Conservation (phyloP, 108 stramenopile species). For the Stephanodiscus minutulus region DNA sequence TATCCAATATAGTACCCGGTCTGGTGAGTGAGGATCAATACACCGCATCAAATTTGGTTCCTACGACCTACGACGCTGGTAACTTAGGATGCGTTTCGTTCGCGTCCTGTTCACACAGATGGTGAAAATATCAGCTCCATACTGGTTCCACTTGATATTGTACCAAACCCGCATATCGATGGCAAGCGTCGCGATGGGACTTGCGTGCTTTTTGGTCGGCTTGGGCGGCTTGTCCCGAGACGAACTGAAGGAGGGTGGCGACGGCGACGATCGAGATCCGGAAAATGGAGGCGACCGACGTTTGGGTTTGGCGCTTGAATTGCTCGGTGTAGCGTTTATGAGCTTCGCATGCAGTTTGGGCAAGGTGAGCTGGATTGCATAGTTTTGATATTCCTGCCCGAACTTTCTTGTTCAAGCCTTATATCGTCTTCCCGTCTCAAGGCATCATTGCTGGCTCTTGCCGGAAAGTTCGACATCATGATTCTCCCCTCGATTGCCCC, state of each 20-base stretch:
- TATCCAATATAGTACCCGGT: slow-evolving; percentile 72
- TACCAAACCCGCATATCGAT: slow-evolving; percentile 59
- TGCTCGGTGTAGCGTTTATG: slow-evolving; percentile 78
- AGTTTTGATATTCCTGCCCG: not conserved
- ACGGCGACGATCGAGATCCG: not conserved
- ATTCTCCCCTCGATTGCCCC: slow-evolving; percentile 2
- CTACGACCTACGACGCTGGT: too few relatives aligned
- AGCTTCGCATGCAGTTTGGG: slow-evolving; percentile 79
- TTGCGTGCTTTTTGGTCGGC: slow-evolving; percentile 47
- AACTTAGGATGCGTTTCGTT: too few relatives aligned
- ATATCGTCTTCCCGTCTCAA: not conserved
- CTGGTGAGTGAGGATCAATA: slow-evolving; percentile 16
- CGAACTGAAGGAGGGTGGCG: not conserved
- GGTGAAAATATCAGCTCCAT: slow-evolving; percentile 70
- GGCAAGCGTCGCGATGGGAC: slow-evolving; percentile 55
- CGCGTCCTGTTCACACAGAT: not conserved
- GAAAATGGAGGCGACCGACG: not conserved
- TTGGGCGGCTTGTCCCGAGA: slow-evolving; percentile 39
- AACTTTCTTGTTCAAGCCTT: too few relatives aligned
- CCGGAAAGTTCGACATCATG: slow-evolving; percentile 52
- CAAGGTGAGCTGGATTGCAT: slow-evolving; percentile 39
- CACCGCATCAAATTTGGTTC: not conserved
- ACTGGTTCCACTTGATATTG: slow-evolving; percentile 82
- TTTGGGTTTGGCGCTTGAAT: slow-evolving; percentile 32
- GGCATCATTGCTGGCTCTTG: slow-evolving; percentile 82